Evolutionary conservation across 2,329 filamentous ascomycete genomes (phyloP), one percentile per base, ranked within the genome.

Genomic region (Akanthomyces muscarius): DNA sequence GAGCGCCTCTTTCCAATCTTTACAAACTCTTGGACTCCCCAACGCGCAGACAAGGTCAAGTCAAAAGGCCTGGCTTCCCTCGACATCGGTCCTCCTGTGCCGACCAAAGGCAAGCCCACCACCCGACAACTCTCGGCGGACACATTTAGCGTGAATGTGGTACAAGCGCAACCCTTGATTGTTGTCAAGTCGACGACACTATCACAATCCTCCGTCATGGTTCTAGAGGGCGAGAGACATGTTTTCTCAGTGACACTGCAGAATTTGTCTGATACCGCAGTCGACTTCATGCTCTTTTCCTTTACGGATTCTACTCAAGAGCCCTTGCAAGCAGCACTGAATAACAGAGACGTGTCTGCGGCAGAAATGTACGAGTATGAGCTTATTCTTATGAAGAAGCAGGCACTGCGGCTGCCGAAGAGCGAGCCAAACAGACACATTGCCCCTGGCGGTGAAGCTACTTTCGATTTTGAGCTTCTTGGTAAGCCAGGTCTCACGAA

Each of bases 341-440:
- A 80, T 60, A 92, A 88, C 69, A 89, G 91, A 70, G 90, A 96
- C 69, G 85, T 93, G 2, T 86, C 89, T 11, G 85, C 89, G 0
- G 86, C 88, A 2, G 92, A 97, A 71, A 77, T 95, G 6, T 93
- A 96, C 71, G 93, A 97, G 72, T 86, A 94, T 63, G 92, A 97
- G 72, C 80, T 92, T 56, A 89, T 93, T 64, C 79, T 96, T 51
- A 86, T 89, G 64, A 88, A 86, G 71, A 89, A 88, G 70, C 89
- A 90, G 71, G 89, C 91, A 69, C 76, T 90, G 51, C 81, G 85
- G 38, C 77, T 81, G 67, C 84, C 73, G 68, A 81, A 73, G 44
- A 81, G 84, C 56, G 77, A 81, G 45, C 77, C 82, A 55, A 78
- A 78, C 64, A 78, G 81, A 53, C 84, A 81, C 59, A 93, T 96